These are phyloP conservation scores for Fusarium domesticum DNA, from an alignment of 2,329 filamentous ascomycete genomes.

Conservation along the genomic window DNA sequence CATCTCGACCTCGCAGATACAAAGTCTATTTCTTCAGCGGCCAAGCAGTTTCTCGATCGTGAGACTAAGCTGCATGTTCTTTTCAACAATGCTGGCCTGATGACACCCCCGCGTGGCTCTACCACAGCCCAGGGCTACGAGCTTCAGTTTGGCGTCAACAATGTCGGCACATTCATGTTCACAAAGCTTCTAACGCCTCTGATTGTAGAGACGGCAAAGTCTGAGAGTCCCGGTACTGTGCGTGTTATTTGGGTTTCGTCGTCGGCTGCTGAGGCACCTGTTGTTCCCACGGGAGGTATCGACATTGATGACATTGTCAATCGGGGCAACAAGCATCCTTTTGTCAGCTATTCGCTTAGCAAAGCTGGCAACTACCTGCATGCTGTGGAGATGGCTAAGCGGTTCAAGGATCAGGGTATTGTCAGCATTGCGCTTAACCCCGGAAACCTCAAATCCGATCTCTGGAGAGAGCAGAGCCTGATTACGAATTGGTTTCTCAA, in stretches of 20 bases:
- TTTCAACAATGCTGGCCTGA: slow-evolving; percentile 44
- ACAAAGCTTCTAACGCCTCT: slow-evolving; percentile 38
- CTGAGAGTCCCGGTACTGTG: slow-evolving; percentile 26
- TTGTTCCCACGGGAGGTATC: not conserved
- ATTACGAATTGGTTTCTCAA: slow-evolving; percentile 16
- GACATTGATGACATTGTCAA: not conserved
- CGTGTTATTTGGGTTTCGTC: slow-evolving; percentile 36
- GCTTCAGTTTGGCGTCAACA: slow-evolving; percentile 42
- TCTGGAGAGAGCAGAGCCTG: slow-evolving; percentile 32
- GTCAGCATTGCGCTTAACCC: slow-evolving; percentile 38
- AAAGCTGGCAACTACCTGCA: slow-evolving; percentile 34
- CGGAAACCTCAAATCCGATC: slow-evolving; percentile 38
- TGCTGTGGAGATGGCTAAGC: slow-evolving; percentile 30
- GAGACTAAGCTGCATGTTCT: slow-evolving; percentile 36
- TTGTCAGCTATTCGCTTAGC: slow-evolving; percentile 29
- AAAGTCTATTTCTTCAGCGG: slow-evolving; percentile 27
- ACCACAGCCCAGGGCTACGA: slow-evolving; percentile 40
- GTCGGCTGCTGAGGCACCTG: slow-evolving; percentile 12
- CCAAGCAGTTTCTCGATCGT: slow-evolving; percentile 19
- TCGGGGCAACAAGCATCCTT: slow-evolving; percentile 4
- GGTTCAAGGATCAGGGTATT: slow-evolving; percentile 30
- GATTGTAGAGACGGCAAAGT: slow-evolving; percentile 32
- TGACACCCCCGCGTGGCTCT: slow-evolving; percentile 34
- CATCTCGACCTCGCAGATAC: slow-evolving; percentile 42
- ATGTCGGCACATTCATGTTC: slow-evolving; percentile 40